These are phyloP conservation scores for Xylariaceae sp. DNA, from an alignment of 2,329 filamentous ascomycete genomes.

Conservation along the genomic window DNA sequence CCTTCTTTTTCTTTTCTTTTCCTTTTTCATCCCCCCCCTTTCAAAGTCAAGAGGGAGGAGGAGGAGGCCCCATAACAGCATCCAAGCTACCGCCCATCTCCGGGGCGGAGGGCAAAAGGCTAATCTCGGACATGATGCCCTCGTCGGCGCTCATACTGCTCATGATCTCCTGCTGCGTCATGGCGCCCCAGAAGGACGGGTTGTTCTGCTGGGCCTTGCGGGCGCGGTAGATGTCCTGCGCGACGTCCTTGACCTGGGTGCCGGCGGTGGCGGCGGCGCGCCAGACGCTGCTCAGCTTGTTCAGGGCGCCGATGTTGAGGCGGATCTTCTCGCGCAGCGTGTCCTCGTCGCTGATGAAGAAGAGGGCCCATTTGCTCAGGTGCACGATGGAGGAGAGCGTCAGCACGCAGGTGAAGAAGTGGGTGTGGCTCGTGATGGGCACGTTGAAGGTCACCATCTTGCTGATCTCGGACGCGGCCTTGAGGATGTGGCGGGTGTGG, in stretches of 20 bases:
- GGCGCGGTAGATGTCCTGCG: constrained; percentile 64
- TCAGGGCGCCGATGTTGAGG: constrained; percentile 71
- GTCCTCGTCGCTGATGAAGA: constrained; percentile 58
- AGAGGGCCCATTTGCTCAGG: constrained; percentile 67
- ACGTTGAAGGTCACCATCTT: constrained; percentile 69
- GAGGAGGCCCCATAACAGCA: constrained; percentile 13
- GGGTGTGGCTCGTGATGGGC: constrained; percentile 66
- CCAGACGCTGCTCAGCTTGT: constrained; percentile 65
- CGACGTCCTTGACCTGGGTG: constrained; percentile 69
- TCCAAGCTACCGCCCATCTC: neutral
- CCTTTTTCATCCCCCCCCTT: too few relatives aligned
- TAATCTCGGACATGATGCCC: constrained; percentile 54
- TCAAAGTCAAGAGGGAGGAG: neutral
- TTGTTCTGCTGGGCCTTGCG: constrained; percentile 52
- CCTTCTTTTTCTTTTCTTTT: too few relatives aligned
- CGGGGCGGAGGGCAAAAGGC: constrained; percentile 31
- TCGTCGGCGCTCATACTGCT: constrained; percentile 52
- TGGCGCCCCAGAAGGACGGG: constrained; percentile 50
- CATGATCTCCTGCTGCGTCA: constrained; percentile 50
- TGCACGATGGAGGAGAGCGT: constrained; percentile 76
- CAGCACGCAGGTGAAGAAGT: constrained; percentile 77
- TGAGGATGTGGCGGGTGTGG: constrained; percentile 75
- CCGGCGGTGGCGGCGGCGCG: constrained; percentile 63
- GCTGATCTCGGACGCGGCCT: constrained; percentile 71
- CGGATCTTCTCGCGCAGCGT: constrained; percentile 69